Conservation (phyloP, 1,284 basidiomycete genomes). For the Salmacisia buchloeana region DNA sequence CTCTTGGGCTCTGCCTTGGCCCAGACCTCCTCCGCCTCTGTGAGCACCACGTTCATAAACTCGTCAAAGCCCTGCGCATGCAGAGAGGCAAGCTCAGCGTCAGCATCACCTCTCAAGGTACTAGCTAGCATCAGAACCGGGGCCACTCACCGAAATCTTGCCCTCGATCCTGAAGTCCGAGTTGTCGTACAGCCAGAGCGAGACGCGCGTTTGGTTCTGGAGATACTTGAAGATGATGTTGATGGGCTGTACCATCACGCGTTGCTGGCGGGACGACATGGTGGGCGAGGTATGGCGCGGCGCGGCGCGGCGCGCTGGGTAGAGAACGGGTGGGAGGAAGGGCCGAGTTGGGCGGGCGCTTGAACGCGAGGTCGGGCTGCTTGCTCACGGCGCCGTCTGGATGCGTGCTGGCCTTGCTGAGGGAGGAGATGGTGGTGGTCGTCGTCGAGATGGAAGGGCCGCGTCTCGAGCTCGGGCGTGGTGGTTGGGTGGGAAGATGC, state of each 20-base stretch:
- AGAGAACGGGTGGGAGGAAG: not conserved
- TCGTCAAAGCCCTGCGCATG: slow-evolving; percentile 81
- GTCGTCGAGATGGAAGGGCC: no score
- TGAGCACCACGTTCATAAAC: slow-evolving; percentile 99
- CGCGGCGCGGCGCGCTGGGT: not conserved
- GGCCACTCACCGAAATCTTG: slow-evolving; percentile 63
- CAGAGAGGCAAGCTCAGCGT: not conserved
- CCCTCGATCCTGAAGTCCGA: slow-evolving; percentile 95
- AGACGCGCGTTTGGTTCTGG: slow-evolving; percentile 81
- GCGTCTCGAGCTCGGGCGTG: no score
- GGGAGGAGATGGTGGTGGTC: no score
- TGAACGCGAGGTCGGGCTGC: no score
- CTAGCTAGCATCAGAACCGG: not conserved
- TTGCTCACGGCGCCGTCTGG: no score
- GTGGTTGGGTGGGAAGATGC: no score
- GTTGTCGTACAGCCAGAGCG: slow-evolving; percentile 97
- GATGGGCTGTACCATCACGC: slow-evolving; percentile 41
- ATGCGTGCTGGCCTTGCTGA: no score
- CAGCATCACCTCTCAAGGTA: not conserved
- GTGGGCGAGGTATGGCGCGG: not conserved
- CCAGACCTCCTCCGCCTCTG: slow-evolving; percentile 87
- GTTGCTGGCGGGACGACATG: slow-evolving; percentile 15
- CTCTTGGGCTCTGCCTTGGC: slow-evolving; percentile 14
- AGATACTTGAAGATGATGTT: slow-evolving; percentile 99
- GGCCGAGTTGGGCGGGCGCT: not conserved